Percentiles rank a stretch among this genome's conserved stretches.
These are phyloP conservation scores for Takashimella koratensis DNA, from an alignment of 1,284 basidiomycete genomes.

Conservation along the genomic window DNA sequence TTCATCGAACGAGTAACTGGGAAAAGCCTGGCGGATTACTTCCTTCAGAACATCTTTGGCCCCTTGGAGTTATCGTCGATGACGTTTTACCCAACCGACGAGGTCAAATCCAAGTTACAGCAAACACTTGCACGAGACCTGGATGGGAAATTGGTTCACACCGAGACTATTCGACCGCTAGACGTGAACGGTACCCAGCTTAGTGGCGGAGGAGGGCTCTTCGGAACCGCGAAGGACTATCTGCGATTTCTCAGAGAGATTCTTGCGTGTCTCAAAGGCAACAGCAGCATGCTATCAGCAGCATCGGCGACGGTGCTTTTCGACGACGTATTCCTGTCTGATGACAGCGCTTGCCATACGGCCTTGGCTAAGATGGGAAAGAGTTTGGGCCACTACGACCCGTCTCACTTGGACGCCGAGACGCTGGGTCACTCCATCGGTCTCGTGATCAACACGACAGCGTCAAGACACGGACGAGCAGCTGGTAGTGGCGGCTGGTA, in stretches of 20 bases:
- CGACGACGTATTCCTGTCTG: constrained; percentile 13
- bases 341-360: too few species aligned
- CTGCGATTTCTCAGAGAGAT: constrained; percentile 29
- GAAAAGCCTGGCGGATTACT: constrained; percentile 12
- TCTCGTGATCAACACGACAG: constrained; percentile 4
- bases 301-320: constrained; percentile 23
- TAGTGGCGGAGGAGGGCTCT: constrained; percentile 35
- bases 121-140: constrained; percentile 11
- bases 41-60: constrained; percentile 19
- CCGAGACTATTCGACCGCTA: constrained; percentile 1
- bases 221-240: constrained; percentile 34
- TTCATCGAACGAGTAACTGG: constrained; percentile 21
- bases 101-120: constrained; percentile 12
- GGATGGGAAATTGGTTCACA: constrained; percentile 8
- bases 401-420: constrained; percentile 10
- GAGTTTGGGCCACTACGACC: constrained; percentile 7
- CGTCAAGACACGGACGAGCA: constrained; percentile 11
- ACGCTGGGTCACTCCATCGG: constrained; percentile 12
- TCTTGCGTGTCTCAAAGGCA: constrained; percentile 16
- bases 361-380: constrained; percentile 12
- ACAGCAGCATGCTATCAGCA: constrained; percentile 18
- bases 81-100: constrained; percentile 28
- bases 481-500: constrained; percentile 22
- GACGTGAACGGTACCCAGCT: neutral
- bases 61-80: constrained; percentile 25